phyloP scores from a whole-genome alignment of 345 rosid genomes.

The Sisymbrium altissimum region DNA sequence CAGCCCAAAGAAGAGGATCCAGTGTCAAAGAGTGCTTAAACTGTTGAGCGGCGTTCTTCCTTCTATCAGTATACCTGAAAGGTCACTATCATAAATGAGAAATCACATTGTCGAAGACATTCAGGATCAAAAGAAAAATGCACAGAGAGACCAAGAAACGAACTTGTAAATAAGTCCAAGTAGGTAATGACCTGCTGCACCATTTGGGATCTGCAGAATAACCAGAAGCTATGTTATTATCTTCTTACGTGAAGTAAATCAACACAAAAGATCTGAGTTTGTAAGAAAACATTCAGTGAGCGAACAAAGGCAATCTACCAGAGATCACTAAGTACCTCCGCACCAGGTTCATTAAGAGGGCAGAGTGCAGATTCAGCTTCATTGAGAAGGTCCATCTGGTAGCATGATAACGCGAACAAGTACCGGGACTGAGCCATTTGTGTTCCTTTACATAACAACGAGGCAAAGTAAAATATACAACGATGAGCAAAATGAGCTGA shows the following conservation, averaged over 20 bases:
- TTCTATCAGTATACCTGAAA: slow-evolving; percentile 90
- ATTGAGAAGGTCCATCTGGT: slow-evolving; percentile 89
- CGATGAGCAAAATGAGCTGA: slow-evolving; percentile 15
- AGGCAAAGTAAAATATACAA: slow-evolving; percentile 13
- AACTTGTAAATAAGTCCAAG: slow-evolving; percentile 97
- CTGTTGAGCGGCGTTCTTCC: slow-evolving; percentile 72
- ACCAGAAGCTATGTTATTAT: neutral
- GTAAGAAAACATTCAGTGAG: neutral
- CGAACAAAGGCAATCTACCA: slow-evolving; percentile 4
- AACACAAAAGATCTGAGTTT: neutral
- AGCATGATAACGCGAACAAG: slow-evolving; percentile 95
- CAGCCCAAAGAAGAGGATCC: slow-evolving; percentile 94
- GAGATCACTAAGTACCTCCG: slow-evolving; percentile 57
- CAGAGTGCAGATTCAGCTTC: slow-evolving; percentile 92
- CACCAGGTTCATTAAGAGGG: slow-evolving; percentile 73
- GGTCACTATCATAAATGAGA: slow-evolving; percentile 15
- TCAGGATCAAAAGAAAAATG: neutral
- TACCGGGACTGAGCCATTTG: slow-evolving; percentile 94
- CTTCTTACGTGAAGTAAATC: neutral
- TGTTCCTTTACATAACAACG: slow-evolving; percentile 58
- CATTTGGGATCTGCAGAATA: slow-evolving; percentile 77
- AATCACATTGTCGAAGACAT: slow-evolving; percentile 1
- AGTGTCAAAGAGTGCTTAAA: slow-evolving; percentile 77
- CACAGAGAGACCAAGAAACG: slow-evolving; percentile 14
- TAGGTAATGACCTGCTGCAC: slow-evolving; percentile 97